Evolutionary conservation across 179 eudicot genomes (phyloP).

Genomic region (Drosera spatulata): DNA sequence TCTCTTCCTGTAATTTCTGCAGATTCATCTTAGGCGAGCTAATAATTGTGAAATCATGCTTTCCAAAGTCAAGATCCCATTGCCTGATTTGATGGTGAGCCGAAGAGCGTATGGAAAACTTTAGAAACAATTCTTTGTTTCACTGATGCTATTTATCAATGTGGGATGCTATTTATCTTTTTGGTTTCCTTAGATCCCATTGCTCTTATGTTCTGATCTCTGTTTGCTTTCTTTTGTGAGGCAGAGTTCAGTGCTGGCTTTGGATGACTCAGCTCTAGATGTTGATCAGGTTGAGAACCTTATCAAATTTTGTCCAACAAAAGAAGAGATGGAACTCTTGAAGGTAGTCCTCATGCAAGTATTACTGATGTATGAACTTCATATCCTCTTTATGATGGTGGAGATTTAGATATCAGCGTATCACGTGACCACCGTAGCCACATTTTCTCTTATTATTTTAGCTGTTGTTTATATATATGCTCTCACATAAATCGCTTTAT

Average conservation of each 20-base stretch:
- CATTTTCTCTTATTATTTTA: no score
- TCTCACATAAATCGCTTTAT: neutral
- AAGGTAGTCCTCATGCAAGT: constrained; percentile 33
- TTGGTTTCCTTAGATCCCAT: neutral
- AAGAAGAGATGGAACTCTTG: constrained; percentile 56
- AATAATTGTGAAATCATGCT: constrained; percentile 94
- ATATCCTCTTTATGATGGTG: neutral
- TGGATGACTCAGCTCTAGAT: constrained; percentile 46
- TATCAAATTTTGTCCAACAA: constrained; percentile 11
- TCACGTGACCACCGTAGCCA: no score
- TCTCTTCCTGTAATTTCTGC: constrained; percentile 9
- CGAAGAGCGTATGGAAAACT: constrained; percentile 1
- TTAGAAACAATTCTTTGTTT: neutral
- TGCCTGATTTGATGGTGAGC: constrained; percentile 82
- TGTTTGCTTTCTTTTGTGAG: neutral
- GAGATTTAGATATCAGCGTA: no score
- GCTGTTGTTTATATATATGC: no score
- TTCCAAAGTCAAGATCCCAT: constrained; percentile 75
- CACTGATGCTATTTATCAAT: no score
- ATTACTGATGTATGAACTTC: no score
- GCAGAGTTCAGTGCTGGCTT: constrained; percentile 40
- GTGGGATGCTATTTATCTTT: neutral
- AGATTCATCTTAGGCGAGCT: constrained; percentile 80
- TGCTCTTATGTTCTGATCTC: neutral
- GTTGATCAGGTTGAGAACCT: constrained; percentile 16